phyloP scores from a whole-genome alignment of 2,329 filamentous ascomycete genomes.

The Venturia asperata region DNA sequence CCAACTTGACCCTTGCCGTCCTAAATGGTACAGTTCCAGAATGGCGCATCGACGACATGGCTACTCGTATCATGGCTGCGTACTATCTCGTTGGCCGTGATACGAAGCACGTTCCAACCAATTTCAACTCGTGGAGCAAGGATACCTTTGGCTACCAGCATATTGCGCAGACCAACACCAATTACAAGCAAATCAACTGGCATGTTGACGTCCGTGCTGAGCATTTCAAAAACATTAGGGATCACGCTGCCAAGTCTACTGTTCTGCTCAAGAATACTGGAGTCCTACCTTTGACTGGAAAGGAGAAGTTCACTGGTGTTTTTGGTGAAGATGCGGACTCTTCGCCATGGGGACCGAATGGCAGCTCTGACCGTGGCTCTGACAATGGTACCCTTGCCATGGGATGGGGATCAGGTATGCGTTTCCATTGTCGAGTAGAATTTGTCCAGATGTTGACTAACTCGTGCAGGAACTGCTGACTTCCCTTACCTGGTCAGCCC shows the following conservation, averaged over 20 bases:
- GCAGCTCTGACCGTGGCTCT: slow-evolving; percentile 70
- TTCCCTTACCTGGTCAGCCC: slow-evolving; percentile 82
- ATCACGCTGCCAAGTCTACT: slow-evolving; percentile 70
- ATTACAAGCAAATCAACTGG: slow-evolving; percentile 61
- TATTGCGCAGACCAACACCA: slow-evolving; percentile 49
- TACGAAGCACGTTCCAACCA: slow-evolving; percentile 50
- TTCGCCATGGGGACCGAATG: slow-evolving; percentile 63
- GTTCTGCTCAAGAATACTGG: slow-evolving; percentile 68
- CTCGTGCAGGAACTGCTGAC: slow-evolving; percentile 66
- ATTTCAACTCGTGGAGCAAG: slow-evolving; percentile 81
- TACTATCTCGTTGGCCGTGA: slow-evolving; percentile 59
- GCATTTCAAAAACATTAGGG: slow-evolving; percentile 65
- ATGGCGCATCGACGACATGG: slow-evolving; percentile 88
- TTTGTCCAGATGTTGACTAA: neutral
- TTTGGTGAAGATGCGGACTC: slow-evolving; percentile 67
- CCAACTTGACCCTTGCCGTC: slow-evolving; percentile 80
- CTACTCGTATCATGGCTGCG: slow-evolving; percentile 66
- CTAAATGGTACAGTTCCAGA: slow-evolving; percentile 83
- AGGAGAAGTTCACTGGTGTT: slow-evolving; percentile 42
- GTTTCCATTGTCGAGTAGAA: neutral
- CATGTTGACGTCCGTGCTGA: slow-evolving; percentile 77
- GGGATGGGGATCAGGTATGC: slow-evolving; percentile 67
- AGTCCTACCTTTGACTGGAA: slow-evolving; percentile 39
- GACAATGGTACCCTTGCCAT: slow-evolving; percentile 79
- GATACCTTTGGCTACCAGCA: slow-evolving; percentile 69